Evolutionary conservation across 371 early-diverging fungal species (phyloP).

Genomic region (Mortierella sp.): DNA sequence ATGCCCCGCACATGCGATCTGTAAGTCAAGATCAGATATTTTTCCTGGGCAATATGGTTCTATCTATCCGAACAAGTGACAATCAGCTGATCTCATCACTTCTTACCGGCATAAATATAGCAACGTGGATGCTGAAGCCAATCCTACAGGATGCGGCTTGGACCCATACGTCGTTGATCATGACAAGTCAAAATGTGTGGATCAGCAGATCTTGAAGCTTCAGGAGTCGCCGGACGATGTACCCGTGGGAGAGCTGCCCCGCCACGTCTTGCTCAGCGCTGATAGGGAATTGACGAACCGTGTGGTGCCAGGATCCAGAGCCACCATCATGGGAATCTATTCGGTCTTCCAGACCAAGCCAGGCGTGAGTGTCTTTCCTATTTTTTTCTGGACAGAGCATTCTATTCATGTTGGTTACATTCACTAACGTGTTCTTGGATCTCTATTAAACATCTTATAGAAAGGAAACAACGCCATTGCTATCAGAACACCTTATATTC

Average conservation of each 20-base stretch:
- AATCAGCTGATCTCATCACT: too few species aligned
- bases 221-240: slow-evolving; percentile 99
- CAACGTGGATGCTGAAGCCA: slow-evolving; percentile 50
- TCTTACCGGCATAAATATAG: slow-evolving; percentile 7
- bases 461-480: slow-evolving; percentile 76
- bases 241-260: slow-evolving; percentile 98
- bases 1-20: slow-evolving; percentile 91
- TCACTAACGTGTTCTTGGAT: too few species aligned
- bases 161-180: slow-evolving; percentile 97
- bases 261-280: slow-evolving; percentile 92
- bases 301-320: slow-evolving; percentile 95
- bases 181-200: slow-evolving; percentile 97
- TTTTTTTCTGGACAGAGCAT: too few species aligned
- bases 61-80: too few species aligned
- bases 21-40: too few species aligned
- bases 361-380: slow-evolving; percentile 41
- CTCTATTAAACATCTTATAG: slow-evolving; percentile 18
- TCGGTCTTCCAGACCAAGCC: slow-evolving; percentile 86
- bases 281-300: slow-evolving; percentile 92
- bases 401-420: too few species aligned
- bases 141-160: slow-evolving; percentile 79
- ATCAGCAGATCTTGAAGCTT: slow-evolving; percentile 97
- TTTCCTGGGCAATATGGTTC: too few species aligned
- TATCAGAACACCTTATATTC: slow-evolving; percentile 92
- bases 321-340: slow-evolving; percentile 97